These are phyloP conservation scores for Limonium bicolor DNA, from an alignment of 148 eudicot genomes.

Conservation along the genomic window DNA sequence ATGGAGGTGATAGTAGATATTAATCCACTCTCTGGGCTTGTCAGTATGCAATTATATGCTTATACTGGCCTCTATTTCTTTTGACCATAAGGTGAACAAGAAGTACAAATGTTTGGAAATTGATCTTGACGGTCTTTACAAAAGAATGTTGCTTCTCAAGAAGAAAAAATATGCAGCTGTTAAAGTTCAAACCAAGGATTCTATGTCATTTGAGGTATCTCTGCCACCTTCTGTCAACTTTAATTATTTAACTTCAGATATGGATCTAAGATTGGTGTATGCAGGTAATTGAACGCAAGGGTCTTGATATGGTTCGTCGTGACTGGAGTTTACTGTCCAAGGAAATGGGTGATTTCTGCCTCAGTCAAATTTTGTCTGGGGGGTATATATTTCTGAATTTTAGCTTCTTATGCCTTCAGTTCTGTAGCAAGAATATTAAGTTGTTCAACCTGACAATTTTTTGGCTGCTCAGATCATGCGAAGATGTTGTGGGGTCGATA, in stretches of 20 bases:
- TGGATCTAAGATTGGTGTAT: constrained; percentile 6
- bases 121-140: constrained; percentile 92
- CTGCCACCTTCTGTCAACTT: background rate
- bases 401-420: background rate
- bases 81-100: constrained; percentile 97
- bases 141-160: constrained; percentile 94
- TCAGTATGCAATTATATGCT: no score
- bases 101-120: constrained; percentile 87
- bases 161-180: constrained; percentile 99
- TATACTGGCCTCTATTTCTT: no score
- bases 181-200: constrained; percentile 71
- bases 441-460: no score
- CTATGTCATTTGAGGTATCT: constrained; percentile 56
- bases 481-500: constrained; percentile 92
- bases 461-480: constrained; percentile 63
- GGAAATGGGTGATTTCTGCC: constrained; percentile 89
- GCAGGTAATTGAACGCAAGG: constrained; percentile 87
- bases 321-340: constrained; percentile 97
- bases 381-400: constrained; percentile 60
- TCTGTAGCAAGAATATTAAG: no score
- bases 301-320: constrained; percentile 99
- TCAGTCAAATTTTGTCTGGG: constrained; percentile 85
- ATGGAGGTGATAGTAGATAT: no score
- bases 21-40: no score
- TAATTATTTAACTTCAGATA: constrained; percentile 3